A percentile compares a stretch with the other conserved stretches of the same genome.
Conservation (phyloP, 1,284 basidiomycete genomes). For the Mrakiaceae sp. region DNA sequence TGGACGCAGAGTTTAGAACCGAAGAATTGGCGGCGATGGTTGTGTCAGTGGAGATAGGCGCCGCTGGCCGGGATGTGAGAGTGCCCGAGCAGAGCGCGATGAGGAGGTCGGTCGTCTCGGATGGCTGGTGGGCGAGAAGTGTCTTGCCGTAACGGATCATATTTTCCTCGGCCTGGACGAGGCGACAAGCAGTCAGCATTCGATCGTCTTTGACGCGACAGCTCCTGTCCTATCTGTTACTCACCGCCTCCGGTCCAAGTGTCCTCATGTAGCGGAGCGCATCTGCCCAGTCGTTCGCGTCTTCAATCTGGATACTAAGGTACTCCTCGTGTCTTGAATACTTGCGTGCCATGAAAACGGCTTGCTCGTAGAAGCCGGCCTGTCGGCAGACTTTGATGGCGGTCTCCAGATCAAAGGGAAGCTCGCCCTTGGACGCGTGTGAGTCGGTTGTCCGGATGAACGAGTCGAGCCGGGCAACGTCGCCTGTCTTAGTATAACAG, state of each 20-base stretch:
- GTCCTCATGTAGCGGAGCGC: slow-evolving; percentile 36
- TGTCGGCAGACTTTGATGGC: slow-evolving; percentile 94
- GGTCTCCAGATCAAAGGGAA: slow-evolving; percentile 93
- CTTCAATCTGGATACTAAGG: slow-evolving; percentile 86
- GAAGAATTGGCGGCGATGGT: not conserved
- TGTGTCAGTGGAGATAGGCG: not conserved
- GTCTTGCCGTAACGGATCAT: slow-evolving; percentile 72
- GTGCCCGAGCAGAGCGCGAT: slow-evolving; percentile 78
- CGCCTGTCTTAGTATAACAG: slow-evolving; percentile 94
- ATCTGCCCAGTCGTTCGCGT: slow-evolving; percentile 68
- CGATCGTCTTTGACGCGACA: too few relatives aligned
- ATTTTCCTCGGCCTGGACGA: slow-evolving; percentile 59
- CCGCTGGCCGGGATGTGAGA: not conserved
- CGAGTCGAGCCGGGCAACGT: slow-evolving; percentile 71
- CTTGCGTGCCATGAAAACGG: slow-evolving; percentile 82
- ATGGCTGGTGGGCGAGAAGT: slow-evolving; percentile 66
- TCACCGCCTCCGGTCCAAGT: too few relatives aligned
- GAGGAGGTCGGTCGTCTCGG: slow-evolving; percentile 78
- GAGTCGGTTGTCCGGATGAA: slow-evolving; percentile 79
- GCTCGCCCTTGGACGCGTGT: slow-evolving; percentile 44
- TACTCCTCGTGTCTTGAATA: slow-evolving; percentile 89
- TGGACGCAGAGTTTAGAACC: not conserved
- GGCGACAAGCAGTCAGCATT: too few relatives aligned
- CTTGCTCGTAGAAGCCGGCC: slow-evolving; percentile 91
- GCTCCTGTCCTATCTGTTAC: too few relatives aligned